phyloP scores from a whole-genome alignment of 345 rosid species.

The Corchorus olitorius region DNA sequence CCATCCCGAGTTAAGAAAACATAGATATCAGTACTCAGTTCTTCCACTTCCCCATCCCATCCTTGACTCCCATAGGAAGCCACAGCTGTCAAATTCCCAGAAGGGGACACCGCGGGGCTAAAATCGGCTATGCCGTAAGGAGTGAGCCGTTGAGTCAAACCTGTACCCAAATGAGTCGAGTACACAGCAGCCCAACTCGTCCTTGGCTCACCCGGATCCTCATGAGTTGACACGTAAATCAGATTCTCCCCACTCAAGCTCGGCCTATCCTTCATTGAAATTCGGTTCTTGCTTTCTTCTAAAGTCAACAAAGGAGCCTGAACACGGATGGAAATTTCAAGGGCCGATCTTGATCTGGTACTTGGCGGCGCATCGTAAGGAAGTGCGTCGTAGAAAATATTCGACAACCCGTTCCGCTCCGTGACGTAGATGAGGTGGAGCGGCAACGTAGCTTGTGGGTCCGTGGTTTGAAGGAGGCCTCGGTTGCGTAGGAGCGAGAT shows the following conservation, averaged over 20 bases:
- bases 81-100: conserved; percentile 71
- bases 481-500: conserved; percentile 37
- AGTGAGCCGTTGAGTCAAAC: conserved; percentile 65
- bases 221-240: conserved; percentile 81
- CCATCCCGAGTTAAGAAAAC: conserved; percentile 79
- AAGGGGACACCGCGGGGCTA: conserved; percentile 84
- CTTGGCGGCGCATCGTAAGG: conserved; percentile 15
- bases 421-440: conserved; percentile 71
- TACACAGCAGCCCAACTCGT: conserved; percentile 83
- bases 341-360: conserved; percentile 36
- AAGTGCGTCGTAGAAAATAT: conserved; percentile 64
- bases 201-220: conserved; percentile 64
- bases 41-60: conserved; percentile 80
- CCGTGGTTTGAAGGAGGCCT: conserved; percentile 25
- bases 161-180: conserved; percentile 60
- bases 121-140: conserved; percentile 73
- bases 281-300: conserved; percentile 31
- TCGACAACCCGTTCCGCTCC: conserved; percentile 63
- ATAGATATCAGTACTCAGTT: conserved; percentile 72
- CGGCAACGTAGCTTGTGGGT: conserved; percentile 25
- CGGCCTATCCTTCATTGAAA: conserved; percentile 81
- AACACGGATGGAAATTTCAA: conserved; percentile 45
- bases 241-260: conserved; percentile 53
- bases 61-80: conserved; percentile 73
- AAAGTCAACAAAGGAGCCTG: conserved; percentile 51